Evolutionary conservation across 2,329 filamentous ascomycete genomes (phyloP), one percentile per base, ranked within the genome.

Genomic region (Neofusicoccum parvum): DNA sequence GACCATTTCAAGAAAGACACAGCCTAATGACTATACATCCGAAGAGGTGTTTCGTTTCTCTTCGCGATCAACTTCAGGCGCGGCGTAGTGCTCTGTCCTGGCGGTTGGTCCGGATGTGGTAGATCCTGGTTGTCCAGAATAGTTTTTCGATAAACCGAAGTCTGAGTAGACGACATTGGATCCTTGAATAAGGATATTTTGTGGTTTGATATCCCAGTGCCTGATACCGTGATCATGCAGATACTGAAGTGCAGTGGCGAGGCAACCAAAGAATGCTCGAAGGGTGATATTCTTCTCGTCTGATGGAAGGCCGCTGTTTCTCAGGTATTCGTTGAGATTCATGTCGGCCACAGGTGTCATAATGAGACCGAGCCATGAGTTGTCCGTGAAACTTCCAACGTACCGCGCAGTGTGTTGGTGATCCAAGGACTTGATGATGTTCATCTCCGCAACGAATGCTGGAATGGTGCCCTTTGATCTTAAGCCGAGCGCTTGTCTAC

Each of bases 271-370:
- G 73, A 78, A 67, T 32, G 37, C 60, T 75, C 69, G 73, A 23
- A 23, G 23, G 23, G 23, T 23, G 23, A 23, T 23, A 23, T 23
- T 23, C 23, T 23, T 23, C 23, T 23, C 23, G 23, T 23, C 23
- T 23, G 2, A 23, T 74, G 58, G 72, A 66, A 15, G 77, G 67
- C 7, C 68, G 70, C 9, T 72, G 67, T 39, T 67, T 27, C 14
- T 43, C 10, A 78, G 71, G 73, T 75, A 78, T 48, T 73, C 67
- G 7, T 72, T 69, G 17, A 78, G 72, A 20, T 73, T 77, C 20
- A 73, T 77, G 20, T 78, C 76, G 1, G 76, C 76, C 49, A 78
- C 73, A 1, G 76, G 76, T 9, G 76, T 65, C 73, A 75, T 73
- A 37, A 79, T 62, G 1, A 79, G 64, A 5, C 72, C 74, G 15